A percentile compares a stretch with the other conserved stretches of the same genome.
phyloP scores from a whole-genome alignment of 768 basidiomycete species.

The Boletus tomentosulus region DNA sequence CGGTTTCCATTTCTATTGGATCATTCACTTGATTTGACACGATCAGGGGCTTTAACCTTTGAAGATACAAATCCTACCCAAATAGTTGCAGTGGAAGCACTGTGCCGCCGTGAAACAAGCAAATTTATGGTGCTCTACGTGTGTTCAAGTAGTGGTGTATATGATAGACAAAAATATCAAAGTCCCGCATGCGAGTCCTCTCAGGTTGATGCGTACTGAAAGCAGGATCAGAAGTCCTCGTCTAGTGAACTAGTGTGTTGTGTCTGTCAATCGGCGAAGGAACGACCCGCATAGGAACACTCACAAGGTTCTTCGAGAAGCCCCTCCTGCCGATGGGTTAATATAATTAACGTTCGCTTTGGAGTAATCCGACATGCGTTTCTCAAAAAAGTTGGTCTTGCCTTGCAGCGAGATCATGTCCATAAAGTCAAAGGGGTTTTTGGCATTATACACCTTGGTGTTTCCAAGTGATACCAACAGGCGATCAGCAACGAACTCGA shows the following conservation, averaged over 20 bases:
- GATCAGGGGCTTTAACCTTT: too few species aligned
- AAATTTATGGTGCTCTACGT: too few species aligned
- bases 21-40: too few species aligned
- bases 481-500: conserved; percentile 88
- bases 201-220: not conserved
- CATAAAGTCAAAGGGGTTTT: conserved; percentile 13
- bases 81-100: too few species aligned
- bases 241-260: conserved; percentile 10
- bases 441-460: conserved; percentile 62
- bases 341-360: conserved; percentile 51
- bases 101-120: too few species aligned
- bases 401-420: conserved; percentile 3
- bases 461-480: conserved; percentile 84
- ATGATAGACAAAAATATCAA: not conserved
- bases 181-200: not conserved
- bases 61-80: too few species aligned
- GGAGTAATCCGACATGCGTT: conserved; percentile 45
- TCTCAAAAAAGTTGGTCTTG: conserved; percentile 4
- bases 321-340: conserved; percentile 1
- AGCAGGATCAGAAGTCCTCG: conserved; percentile 15
- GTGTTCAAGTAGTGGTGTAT: too few species aligned
- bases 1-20: too few species aligned
- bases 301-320: conserved; percentile 32
- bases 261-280: not conserved
- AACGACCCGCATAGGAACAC: conserved; percentile 6